A percentile compares a stretch with the other conserved stretches of the same genome.
phyloP scores from a whole-genome alignment of 352 stramenopile species.

The Pythium aquatile region DNA sequence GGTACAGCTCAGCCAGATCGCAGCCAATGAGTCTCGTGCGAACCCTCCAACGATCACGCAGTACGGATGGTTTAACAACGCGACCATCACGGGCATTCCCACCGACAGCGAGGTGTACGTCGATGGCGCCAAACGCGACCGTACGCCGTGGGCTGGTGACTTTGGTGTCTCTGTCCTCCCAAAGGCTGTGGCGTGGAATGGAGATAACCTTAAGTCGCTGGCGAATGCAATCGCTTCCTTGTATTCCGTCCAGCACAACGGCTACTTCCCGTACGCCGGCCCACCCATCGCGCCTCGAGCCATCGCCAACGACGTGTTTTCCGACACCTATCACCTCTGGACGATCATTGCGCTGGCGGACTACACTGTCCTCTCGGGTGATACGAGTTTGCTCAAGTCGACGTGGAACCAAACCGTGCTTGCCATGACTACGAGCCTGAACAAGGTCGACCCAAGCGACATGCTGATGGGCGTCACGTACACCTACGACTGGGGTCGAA shows the following conservation, averaged over 20 bases:
- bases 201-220: constrained; percentile 34
- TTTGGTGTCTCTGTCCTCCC: constrained; percentile 30
- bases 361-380: constrained; percentile 29
- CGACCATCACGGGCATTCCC: constrained; percentile 28
- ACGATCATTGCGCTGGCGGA: constrained; percentile 37
- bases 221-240: constrained; percentile 32
- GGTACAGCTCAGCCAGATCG: constrained; percentile 36
- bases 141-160: constrained; percentile 38
- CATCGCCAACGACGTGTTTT: constrained; percentile 26
- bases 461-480: constrained; percentile 31
- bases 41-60: constrained; percentile 31
- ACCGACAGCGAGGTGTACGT: constrained; percentile 34
- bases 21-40: constrained; percentile 34
- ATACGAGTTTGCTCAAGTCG: constrained; percentile 21
- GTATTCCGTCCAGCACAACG: constrained; percentile 33
- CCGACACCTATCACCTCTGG: constrained; percentile 45
- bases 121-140: constrained; percentile 38
- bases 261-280: constrained; percentile 35
- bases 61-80: constrained; percentile 41
- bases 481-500: constrained; percentile 31
- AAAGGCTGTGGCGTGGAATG: constrained; percentile 32
- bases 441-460: constrained; percentile 29
- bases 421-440: constrained; percentile 35
- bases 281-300: constrained; percentile 29
- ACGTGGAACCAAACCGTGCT: constrained; percentile 31